These are phyloP conservation scores for Chenopodium formosanum DNA, from an alignment of 148 eudicot genomes.

Conservation along the genomic window DNA sequence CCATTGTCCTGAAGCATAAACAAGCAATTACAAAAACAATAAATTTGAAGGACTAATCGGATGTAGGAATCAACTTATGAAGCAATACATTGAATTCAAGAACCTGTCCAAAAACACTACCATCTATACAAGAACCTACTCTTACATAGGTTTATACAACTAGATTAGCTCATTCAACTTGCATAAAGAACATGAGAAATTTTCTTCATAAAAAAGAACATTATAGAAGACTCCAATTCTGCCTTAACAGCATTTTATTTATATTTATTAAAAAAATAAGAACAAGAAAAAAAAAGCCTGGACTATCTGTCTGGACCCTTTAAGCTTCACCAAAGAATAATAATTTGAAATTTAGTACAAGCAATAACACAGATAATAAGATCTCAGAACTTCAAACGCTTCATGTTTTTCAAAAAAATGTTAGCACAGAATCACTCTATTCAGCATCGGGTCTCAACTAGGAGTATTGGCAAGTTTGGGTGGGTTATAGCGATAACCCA, in stretches of 20 bases:
- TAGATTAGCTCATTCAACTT: background rate
- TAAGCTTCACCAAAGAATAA: background rate
- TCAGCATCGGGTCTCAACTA: background rate
- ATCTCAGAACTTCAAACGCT: background rate
- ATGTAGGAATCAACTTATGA: background rate
- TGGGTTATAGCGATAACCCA: background rate
- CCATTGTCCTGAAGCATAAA: constrained; percentile 68
- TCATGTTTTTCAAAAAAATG: background rate
- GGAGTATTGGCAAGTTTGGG: background rate
- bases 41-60: background rate
- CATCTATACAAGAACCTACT: background rate
- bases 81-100: background rate
- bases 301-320: background rate
- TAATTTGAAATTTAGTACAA: background rate
- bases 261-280: too few relatives aligned
- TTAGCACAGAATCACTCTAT: background rate
- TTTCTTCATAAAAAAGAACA: background rate
- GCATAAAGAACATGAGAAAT: background rate
- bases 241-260: background rate
- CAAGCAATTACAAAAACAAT: background rate
- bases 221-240: background rate
- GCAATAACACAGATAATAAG: background rate
- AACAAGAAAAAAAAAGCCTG: background rate
- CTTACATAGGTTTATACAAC: background rate
- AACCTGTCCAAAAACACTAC: background rate